These are phyloP conservation scores for Phialocephala sp. DNA, from an alignment of 2,329 filamentous ascomycete species.

Conservation along the genomic window DNA sequence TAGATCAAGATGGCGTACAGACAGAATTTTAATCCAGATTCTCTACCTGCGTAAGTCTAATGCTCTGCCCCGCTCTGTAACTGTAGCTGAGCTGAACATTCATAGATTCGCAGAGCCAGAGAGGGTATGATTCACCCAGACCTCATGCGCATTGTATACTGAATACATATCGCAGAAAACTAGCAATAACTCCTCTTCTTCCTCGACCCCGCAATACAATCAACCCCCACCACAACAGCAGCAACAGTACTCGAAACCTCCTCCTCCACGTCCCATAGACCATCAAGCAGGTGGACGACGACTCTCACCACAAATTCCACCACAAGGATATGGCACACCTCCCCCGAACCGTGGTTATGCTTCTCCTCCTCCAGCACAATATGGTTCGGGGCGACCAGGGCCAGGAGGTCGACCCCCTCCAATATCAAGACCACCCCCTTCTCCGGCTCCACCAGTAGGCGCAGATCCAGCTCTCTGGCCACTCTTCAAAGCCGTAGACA, in stretches of 20 bases:
- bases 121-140: slow-evolving; percentile 39
- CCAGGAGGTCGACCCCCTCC: slow-evolving; percentile 50
- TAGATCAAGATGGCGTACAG: slow-evolving; percentile 83
- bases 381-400: not conserved
- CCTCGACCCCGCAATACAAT: slow-evolving; percentile 19
- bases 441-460: slow-evolving; percentile 59
- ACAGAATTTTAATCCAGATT: slow-evolving; percentile 89
- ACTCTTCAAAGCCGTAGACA: slow-evolving; percentile 90
- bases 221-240: slow-evolving; percentile 37
- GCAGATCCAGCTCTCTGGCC: slow-evolving; percentile 79
- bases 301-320: slow-evolving; percentile 37
- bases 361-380: slow-evolving; percentile 46
- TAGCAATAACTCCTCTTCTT: slow-evolving; percentile 31
- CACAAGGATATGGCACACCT: slow-evolving; percentile 39
- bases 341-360: slow-evolving; percentile 49
- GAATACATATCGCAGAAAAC: not conserved
- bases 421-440: slow-evolving; percentile 67
- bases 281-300: slow-evolving; percentile 24
- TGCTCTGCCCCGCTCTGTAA: slow-evolving; percentile 19
- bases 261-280: slow-evolving; percentile 38
- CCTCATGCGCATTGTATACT: slow-evolving; percentile 1
- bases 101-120: slow-evolving; percentile 59
- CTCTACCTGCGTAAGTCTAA: slow-evolving; percentile 79
- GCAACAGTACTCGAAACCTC: slow-evolving; percentile 39
- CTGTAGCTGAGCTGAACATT: slow-evolving; percentile 26